Base-by-base conservation (phyloP, 768 basidiomycete genomes). In the Boletus speciosus region DNA sequence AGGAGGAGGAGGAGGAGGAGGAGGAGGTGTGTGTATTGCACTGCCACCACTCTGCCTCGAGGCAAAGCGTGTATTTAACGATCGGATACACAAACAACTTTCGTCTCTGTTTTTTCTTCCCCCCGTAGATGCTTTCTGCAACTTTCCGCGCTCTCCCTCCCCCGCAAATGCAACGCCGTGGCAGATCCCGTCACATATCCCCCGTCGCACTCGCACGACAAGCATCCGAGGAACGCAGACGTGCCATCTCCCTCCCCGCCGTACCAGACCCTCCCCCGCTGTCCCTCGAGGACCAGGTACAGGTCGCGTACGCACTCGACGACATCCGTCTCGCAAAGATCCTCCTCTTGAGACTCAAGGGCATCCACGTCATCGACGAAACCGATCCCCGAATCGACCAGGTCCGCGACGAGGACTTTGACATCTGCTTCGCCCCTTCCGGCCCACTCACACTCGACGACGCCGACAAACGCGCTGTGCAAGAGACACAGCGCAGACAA, bases 301-400 rank as follows among this genome's bases (percentile, higher is more conserved):
- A 86, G 62, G 73, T 78, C 61, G 86, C 86, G 7, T 86, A 86
- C 61, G 83, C 84, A 0, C 73, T 77, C 57, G 85, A 87, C 66
- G 74, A 88, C 72, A 80, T 87, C 52, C 83, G 81, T 54, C 78
- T 81, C 56, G 85, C 85, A 42, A 83, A 82, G 71, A 73, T 82
- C 29, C 76, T 87, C 11, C 74, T 85, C n/a, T 71, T 88, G 47
- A 76, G 78, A 21, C 78, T 85, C 59, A 80, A 66, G 8, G 85
- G 84, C 57, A 78, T 85, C 51, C 78, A 85, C 54, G 80, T 86
- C 64, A 73, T 76, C 10, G 75, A 76, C 12, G 79, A 82, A 67
- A 68, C 78, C 55, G 85, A 86, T 67, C 84, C 85, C 1, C 79
- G 83, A 43, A 84, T 86, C 48, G 82, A 79, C 42, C 72, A 76